Percentiles rank a stretch among this genome's conserved stretches.
Conservation (phyloP, 2,329 filamentous ascomycete genomes). For the Xylariaceae sp. region DNA sequence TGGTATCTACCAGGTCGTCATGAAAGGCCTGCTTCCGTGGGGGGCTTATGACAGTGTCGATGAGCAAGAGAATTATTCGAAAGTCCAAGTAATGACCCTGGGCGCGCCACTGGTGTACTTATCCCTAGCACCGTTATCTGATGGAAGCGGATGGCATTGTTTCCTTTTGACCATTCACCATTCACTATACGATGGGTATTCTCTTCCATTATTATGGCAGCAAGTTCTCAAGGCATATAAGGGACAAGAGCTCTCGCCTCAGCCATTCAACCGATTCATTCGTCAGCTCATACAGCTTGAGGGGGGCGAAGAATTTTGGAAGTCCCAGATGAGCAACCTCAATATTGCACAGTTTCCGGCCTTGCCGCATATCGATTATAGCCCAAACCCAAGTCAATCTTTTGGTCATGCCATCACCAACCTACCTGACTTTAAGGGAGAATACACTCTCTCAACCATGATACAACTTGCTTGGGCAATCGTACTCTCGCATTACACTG, state of each 20-base stretch:
- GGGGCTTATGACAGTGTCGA: background rate
- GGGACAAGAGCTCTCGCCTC: background rate
- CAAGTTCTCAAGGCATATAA: slow-evolving; percentile 3
- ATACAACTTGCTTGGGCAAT: slow-evolving; percentile 20
- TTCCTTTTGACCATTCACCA: slow-evolving; percentile 20
- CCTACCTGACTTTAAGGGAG: background rate
- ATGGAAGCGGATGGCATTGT: background rate
- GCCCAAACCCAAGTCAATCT: slow-evolving; percentile 8
- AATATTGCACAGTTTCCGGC: slow-evolving; percentile 7
- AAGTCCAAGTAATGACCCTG: background rate
- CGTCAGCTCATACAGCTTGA: background rate
- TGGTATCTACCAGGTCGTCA: slow-evolving; percentile 18
- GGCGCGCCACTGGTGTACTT: slow-evolving; percentile 7
- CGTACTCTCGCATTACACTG: slow-evolving; percentile 12
- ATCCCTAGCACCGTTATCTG: background rate
- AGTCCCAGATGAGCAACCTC: background rate
- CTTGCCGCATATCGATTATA: slow-evolving; percentile 8
- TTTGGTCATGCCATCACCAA: background rate
- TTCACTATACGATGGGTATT: slow-evolving; percentile 19
- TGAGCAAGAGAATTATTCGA: background rate
- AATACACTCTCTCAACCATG: slow-evolving; percentile 16
- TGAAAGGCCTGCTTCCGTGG: background rate
- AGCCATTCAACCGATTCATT: slow-evolving; percentile 17
- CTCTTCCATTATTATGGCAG: slow-evolving; percentile 1
- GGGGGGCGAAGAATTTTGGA: slow-evolving; percentile 2